Conservation (phyloP, 257 asterid species). For the Osmanthus fragrans region DNA sequence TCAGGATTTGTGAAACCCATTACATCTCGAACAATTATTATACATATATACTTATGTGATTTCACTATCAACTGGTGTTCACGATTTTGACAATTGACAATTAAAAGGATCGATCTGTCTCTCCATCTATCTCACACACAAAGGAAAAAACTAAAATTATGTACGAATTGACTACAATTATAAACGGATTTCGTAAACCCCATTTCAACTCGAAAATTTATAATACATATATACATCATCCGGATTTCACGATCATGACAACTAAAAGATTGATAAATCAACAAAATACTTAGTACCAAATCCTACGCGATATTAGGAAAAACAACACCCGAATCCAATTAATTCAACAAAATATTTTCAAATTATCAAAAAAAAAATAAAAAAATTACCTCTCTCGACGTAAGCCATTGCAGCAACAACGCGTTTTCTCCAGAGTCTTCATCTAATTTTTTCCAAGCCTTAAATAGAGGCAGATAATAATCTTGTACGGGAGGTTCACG, state of each 20-base stretch:
- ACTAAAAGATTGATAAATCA: not conserved
- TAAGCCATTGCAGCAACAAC: constrained; percentile 59
- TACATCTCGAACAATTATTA: not conserved
- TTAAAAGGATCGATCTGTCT: too few species aligned
- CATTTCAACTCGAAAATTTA: not conserved
- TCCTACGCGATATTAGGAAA: not conserved
- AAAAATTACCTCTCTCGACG: constrained; percentile 64
- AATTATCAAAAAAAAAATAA: not conserved
- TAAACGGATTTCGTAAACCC: too few species aligned
- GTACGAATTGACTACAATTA: too few species aligned
- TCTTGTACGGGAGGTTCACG: not conserved
- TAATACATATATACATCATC: not conserved
- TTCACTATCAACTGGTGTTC: not conserved
- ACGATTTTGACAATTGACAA: not conserved
- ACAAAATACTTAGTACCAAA: constrained; percentile 8
- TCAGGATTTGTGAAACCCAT: not conserved
- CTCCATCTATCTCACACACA: too few species aligned
- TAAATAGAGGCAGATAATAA: constrained; percentile 2
- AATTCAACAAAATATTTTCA: not conserved
- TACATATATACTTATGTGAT: not conserved
- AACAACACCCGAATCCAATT: not conserved
- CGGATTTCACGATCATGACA: not conserved
- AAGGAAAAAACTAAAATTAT: too few species aligned
- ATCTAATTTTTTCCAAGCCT: constrained; percentile 1
- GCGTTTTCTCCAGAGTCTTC: constrained; percentile 27